Base-by-base conservation (phyloP, 2,329 filamentous ascomycete species). In the Tolypocladium pustulatum region DNA sequence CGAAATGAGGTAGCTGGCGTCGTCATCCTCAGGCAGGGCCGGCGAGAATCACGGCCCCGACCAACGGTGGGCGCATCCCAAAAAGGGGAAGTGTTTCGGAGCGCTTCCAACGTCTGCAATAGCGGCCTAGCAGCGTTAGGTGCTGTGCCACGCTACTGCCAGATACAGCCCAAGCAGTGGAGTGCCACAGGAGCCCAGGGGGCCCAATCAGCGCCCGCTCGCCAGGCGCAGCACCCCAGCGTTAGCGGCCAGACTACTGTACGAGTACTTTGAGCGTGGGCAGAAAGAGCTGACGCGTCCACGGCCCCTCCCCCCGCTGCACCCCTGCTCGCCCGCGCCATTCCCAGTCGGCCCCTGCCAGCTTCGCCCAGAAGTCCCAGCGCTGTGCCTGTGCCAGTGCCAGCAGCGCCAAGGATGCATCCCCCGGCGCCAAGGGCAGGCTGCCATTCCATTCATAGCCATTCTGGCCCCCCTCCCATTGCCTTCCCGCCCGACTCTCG, bases 391-490 rank as follows among this genome's bases (percentile, higher is more conserved):
- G 46, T 12, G 49, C 49, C 43, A 27, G 43, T 38, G 6, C 37
- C 37, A 38, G 37, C n/a, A 38, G 37, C 37, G 37, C 37, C 37
- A 38, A 38, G 37, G 37, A 38, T 5, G 37, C 37, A 10, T 38
- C 37, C 25, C n/a, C 46, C 46, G 15, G 27, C 25, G 27, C 27
- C 46, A 32, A n/a, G 27, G n/a, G 17, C 49, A 69, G 66, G 67
- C 68, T 67, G 56, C 65, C 65, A 63, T 66, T 65, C 65, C 69
- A 69, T 71, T 69, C 67, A 71, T 69, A 72, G 68, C 69, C 63
- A 64, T 64, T 61, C 54, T 57, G 13, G 32, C 62, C 68, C 69
- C 68, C 69, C 63, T 59, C 40, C 58, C 20, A 54, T 40, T 60
- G 65, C 65, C 67, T 65, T 69, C 67, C 63, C 64, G 64, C 67